A percentile compares a stretch with the other conserved stretches of the same genome.
Evolutionary conservation across 352 stramenopile genomes (phyloP).

Genomic region (Globisporangium megalacanthum): DNA sequence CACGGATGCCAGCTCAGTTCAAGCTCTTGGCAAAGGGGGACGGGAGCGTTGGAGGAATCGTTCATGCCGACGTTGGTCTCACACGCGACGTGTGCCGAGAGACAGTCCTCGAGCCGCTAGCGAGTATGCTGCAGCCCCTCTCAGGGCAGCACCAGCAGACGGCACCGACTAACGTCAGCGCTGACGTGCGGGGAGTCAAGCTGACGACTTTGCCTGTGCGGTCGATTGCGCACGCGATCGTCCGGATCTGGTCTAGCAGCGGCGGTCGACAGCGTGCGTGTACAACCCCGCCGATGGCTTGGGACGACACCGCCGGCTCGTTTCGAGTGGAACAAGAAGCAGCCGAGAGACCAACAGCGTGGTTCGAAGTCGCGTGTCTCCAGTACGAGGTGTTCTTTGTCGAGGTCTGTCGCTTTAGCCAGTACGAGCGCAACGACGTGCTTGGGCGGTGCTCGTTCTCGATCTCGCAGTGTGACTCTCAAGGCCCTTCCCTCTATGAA

Average conservation of each 20-base stretch:
- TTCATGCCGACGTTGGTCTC: not conserved
- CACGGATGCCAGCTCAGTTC: constrained; percentile 1
- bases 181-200: not conserved
- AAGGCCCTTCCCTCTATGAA: not conserved
- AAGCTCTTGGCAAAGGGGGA: constrained; percentile 1
- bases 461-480: not conserved
- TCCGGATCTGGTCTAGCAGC: constrained; percentile 13
- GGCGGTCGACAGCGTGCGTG: not conserved
- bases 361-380: not conserved
- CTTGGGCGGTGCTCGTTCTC: constrained; percentile 7
- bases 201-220: not conserved
- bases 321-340: not conserved
- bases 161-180: not conserved
- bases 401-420: constrained; percentile 12
- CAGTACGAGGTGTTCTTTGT: constrained; percentile 10
- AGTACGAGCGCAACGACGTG: constrained; percentile 6
- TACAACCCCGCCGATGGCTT: not conserved
- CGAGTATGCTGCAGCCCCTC: not conserved
- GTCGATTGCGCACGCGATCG: not conserved
- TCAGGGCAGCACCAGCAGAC: not conserved
- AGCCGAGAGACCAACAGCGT: not conserved
- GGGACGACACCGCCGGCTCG: not conserved
- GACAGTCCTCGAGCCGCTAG: not conserved
- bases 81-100: not conserved
- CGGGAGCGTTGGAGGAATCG: not conserved